Conservation (phyloP, 2,329 filamentous ascomycete genomes). For the Elsinoe fawcettii region DNA sequence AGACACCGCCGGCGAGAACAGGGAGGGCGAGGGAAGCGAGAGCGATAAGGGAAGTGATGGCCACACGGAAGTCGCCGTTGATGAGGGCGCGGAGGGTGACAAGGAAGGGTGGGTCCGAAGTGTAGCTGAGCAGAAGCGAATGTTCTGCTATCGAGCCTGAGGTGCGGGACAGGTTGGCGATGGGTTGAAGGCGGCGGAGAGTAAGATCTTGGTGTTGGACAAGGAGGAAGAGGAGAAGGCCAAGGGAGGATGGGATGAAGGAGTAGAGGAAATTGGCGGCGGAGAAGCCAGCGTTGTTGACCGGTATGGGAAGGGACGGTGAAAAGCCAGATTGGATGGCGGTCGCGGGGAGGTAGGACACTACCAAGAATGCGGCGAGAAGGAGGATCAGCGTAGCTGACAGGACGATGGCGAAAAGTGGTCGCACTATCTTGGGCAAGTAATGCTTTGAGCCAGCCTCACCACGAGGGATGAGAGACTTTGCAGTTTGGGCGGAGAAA, state of each 20-base stretch:
- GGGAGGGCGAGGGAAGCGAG: conserved; percentile 56
- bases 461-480: conserved; percentile 47
- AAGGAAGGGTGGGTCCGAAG: conserved; percentile 56
- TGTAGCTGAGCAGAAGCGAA: conserved; percentile 63
- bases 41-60: conserved; percentile 52
- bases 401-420: conserved; percentile 62
- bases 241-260: conserved; percentile 63
- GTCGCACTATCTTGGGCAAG: not conserved
- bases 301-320: conserved; percentile 52
- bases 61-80: conserved; percentile 59
- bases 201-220: conserved; percentile 61
- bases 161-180: conserved; percentile 52
- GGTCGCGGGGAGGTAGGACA: conserved; percentile 64
- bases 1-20: conserved; percentile 60
- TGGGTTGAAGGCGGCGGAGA: conserved; percentile 60
- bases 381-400: conserved; percentile 59
- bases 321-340: conserved; percentile 62
- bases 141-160: conserved; percentile 55
- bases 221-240: conserved; percentile 57
- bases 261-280: conserved; percentile 81
- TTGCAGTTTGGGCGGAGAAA: conserved; percentile 18
- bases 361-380: conserved; percentile 62
- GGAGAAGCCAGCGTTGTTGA: conserved; percentile 56
- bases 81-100: conserved; percentile 49
- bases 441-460: conserved; percentile 39